These are phyloP conservation scores for Hanseniaspora singularis DNA, from an alignment of 805 yeast genomes.

Conservation along the genomic window DNA sequence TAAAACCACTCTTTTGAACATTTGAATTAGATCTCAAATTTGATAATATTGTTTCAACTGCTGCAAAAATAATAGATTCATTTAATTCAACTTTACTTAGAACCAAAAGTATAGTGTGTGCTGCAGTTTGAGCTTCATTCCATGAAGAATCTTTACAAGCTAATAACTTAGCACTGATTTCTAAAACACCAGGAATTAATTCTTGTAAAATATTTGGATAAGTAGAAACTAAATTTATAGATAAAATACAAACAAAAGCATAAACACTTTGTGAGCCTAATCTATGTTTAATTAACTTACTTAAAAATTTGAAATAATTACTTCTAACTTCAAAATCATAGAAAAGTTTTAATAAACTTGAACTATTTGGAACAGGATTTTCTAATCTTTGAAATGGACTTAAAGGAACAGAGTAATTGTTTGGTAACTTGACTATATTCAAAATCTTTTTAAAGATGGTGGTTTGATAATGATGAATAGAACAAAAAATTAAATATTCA, in stretches of 20 bases:
- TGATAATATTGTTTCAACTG: constrained; percentile 45
- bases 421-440: constrained; percentile 67
- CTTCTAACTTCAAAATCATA: constrained; percentile 57
- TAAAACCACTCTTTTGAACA: constrained; percentile 35
- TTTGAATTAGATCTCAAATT: constrained; percentile 32
- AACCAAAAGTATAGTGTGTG: constrained; percentile 72
- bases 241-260: constrained; percentile 28
- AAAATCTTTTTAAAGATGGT: constrained; percentile 66
- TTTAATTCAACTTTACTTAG: constrained; percentile 34
- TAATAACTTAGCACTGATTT: constrained; percentile 45
- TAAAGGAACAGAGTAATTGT: constrained; percentile 58
- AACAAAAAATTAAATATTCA: constrained; percentile 56
- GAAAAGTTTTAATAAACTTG: constrained; percentile 60
- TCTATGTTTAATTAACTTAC: constrained; percentile 30
- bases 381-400: constrained; percentile 51
- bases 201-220: constrained; percentile 36
- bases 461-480: constrained; percentile 67
- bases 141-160: constrained; percentile 29
- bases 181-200: constrained; percentile 44
- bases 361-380: constrained; percentile 47
- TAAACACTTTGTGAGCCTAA: constrained; percentile 37
- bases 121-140: constrained; percentile 63
- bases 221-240: constrained; percentile 47
- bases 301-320: constrained; percentile 46
- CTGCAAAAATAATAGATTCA: constrained; percentile 43